Base-by-base conservation (phyloP, 257 asterid species). In the Lycium barbarum region DNA sequence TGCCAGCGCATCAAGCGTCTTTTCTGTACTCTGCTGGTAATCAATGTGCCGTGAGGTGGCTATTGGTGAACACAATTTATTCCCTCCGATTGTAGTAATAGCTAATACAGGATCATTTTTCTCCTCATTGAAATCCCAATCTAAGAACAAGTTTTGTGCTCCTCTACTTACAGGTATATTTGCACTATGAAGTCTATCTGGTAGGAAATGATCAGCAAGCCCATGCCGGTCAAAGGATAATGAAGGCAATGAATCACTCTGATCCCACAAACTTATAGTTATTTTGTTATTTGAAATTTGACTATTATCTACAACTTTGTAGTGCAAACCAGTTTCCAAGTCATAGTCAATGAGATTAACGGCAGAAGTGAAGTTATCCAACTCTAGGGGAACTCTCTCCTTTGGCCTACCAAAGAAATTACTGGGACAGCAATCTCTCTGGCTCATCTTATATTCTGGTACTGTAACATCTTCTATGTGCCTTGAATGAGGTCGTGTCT, bases 81-180 rank as follows among this genome's bases (percentile, higher is more conserved):
- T 82, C 80, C 81, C 84, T 81, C 38, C 49, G 47, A 53, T 79
- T 57, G 86, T 72, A 58, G 70, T 57, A 53, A 70, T 80, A 62
- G 88, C 84, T 33, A 89, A 83, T 62, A 83, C 81, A 15, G 36
- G 62, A 85, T 83, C 83, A 83, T 80, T 88, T 55, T 88, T 84
- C 73, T 85, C 86, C 54, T 79, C 81, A 15, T 87, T 76, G 18
- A 72, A 83, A 82, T 90, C 89, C 94, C 92, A 90, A 79, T 88
- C 88, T 84, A 93, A 87, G 87, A 91, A 86, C 84, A 85, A 86
- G 81, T 86, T 74, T 57, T 9, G 71, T 10, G 89, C 90, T 83
- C 85, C 93, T 65, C 80, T 84, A 73, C 89, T 85, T 86, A 86
- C 57, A 84, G 81, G 78, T 49, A 84, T 90, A 87, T 78, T 63